Base-by-base conservation (phyloP, 2,329 filamentous ascomycete genomes). In the Colletotrichum sp. region DNA sequence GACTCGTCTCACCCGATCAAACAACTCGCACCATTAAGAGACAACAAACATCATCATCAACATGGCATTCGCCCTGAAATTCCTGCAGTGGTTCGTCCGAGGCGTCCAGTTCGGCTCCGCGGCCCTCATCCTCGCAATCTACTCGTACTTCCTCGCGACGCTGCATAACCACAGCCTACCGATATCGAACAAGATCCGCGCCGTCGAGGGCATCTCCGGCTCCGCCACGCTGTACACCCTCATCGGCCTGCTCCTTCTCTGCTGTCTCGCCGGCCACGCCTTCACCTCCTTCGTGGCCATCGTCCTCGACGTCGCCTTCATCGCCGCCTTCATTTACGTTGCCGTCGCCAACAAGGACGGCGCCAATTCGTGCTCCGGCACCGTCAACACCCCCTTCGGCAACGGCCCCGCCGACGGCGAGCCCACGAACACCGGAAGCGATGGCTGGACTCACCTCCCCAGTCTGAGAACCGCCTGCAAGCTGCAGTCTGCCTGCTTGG, bases 91-190 rank as follows among this genome's bases (percentile, higher is more conserved):
- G 83, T 89, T 93, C 83, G 87, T 98, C 81, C 95, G 96, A 79
- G 86, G 90, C 78, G 85, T 98, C 72, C 92, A 95, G 81, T 94
- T 98, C 84, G 89, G 91, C 82, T 95, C 92, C 83, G 89, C 93
- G 10, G 92, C 90, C 75, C 89, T 98, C 79, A 90, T 96, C 77
- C 90, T 98, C 77, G 94, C 91, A 79, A 91, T 97, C 81, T 96
- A 94, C 89, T 93, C 93, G 66, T 98, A 98, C 89, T 98, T 96
- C 89, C 91, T 98, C 66, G 92, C 94, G 10, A 90, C 94, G 10
- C 90, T 96, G 16, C 83, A 90, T 77, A 91, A 93, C 81, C 92
- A 95, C 85, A 81, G 92, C 79, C 84, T 93, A 16, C 73, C 81
- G 74, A 96, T 96, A 78, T 87, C 90, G 21, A 91, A 85, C 79